phyloP scores from a whole-genome alignment of 2,329 filamentous ascomycete genomes.

The Fusarium algeriense region DNA sequence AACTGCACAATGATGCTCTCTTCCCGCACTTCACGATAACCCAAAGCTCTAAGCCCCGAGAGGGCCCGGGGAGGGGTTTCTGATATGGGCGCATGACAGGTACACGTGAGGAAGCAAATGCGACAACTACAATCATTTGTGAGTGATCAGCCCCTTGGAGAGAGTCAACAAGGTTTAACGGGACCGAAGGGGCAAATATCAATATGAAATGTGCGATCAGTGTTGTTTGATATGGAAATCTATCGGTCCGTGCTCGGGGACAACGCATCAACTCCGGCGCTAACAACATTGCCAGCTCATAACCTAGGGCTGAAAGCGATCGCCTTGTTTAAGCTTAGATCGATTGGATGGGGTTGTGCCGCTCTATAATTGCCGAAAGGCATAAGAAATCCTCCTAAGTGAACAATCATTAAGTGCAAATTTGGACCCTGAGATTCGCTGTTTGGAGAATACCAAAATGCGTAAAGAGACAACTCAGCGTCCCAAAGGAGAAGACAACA shows the following conservation, averaged over 20 bases:
- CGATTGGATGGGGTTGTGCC: neutral
- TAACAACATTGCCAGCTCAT: neutral
- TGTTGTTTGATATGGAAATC: neutral
- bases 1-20: neutral
- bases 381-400: neutral
- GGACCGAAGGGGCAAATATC: neutral
- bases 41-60: neutral
- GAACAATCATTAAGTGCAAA: neutral
- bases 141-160: neutral
- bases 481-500: neutral
- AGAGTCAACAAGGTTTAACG: neutral
- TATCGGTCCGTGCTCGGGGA: neutral
- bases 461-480: neutral
- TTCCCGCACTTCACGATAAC: neutral
- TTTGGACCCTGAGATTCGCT: neutral
- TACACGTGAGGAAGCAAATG: neutral
- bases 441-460: neutral
- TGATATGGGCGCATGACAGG: neutral
- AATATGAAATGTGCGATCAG: neutral
- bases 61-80: neutral
- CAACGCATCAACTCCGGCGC: neutral
- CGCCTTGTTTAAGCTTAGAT: conserved; percentile 1
- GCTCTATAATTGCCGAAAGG: neutral
- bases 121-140: neutral
- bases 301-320: neutral